Conservation (phyloP, 139 green algal genomes). For the Gonium pectorale region DNA sequence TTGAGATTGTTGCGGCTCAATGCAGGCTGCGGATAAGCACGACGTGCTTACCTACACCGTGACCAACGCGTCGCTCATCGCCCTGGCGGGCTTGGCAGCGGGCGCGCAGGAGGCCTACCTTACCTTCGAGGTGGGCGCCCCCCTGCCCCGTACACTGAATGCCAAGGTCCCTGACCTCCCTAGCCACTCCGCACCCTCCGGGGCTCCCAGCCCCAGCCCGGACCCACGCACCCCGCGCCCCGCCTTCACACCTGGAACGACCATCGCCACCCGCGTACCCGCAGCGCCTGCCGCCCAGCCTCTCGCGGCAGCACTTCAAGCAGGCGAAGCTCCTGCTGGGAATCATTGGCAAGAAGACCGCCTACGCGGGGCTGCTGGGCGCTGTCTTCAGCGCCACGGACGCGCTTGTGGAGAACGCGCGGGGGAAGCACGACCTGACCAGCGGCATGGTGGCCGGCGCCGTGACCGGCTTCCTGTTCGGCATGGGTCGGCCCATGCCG, state of each 20-base stretch:
- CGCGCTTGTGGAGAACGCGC: constrained; percentile 45
- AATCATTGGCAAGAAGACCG: constrained; percentile 48
- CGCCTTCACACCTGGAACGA: not conserved
- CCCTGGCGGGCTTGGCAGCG: constrained; percentile 42
- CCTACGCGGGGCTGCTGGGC: constrained; percentile 42
- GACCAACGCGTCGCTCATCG: constrained; percentile 51
- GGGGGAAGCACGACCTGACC: constrained; percentile 52
- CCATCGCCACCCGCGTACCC: not conserved
- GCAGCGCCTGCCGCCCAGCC: constrained; percentile 51
- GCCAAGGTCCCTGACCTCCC: too few species aligned
- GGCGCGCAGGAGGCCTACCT: constrained; percentile 56
- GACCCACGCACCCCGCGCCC: not conserved
- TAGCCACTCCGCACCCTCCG: too few species aligned
- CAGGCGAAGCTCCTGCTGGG: constrained; percentile 43
- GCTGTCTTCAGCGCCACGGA: constrained; percentile 55
- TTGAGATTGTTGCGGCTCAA: too few species aligned
- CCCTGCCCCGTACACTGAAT: too few species aligned
- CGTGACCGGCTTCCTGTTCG: constrained; percentile 49
- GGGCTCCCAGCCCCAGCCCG: not conserved
- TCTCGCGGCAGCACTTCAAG: constrained; percentile 40
- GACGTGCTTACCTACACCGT: constrained; percentile 48
- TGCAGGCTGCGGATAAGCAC: constrained; percentile 51
- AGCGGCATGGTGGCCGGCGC: constrained; percentile 51
- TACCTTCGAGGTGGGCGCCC: constrained; percentile 60
- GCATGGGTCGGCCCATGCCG: constrained; percentile 40